Percentiles rank a stretch among this genome's conserved stretches.
These are phyloP conservation scores for Fusarium ramigenum DNA, from an alignment of 2,329 filamentous ascomycete genomes.

Conservation along the genomic window DNA sequence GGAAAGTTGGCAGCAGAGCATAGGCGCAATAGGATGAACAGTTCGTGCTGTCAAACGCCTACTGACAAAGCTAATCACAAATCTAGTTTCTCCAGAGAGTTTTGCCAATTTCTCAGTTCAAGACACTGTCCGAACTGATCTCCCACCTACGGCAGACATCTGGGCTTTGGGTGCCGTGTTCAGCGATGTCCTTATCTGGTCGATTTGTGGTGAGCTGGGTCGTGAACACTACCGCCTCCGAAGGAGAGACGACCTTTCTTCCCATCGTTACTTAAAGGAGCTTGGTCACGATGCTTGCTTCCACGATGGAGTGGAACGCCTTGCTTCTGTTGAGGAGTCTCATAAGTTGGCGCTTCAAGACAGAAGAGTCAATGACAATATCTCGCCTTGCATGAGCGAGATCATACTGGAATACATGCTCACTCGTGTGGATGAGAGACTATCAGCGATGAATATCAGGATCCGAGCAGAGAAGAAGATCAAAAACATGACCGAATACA, in stretches of 20 bases:
- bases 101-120: background rate
- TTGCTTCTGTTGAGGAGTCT: background rate
- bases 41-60: background rate
- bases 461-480: background rate
- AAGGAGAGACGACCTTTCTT: background rate
- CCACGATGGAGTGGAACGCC: background rate
- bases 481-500: background rate
- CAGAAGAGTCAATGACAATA: background rate
- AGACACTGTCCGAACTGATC: background rate
- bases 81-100: background rate
- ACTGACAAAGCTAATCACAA: background rate
- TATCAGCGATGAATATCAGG: background rate
- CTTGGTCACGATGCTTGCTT: background rate
- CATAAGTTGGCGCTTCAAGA: background rate
- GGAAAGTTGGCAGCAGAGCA: background rate
- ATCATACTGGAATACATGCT: background rate
- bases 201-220: background rate
- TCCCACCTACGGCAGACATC: background rate
- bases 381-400: background rate
- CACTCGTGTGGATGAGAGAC: fast-evolving
- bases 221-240: background rate
- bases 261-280: background rate
- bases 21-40: conserved; percentile 15
- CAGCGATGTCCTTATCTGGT: conserved; percentile 25
- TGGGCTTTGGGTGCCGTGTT: conserved; percentile 22